Evolutionary conservation across 1,139 yeast species (phyloP).

Genomic region (Candida sojae): DNA sequence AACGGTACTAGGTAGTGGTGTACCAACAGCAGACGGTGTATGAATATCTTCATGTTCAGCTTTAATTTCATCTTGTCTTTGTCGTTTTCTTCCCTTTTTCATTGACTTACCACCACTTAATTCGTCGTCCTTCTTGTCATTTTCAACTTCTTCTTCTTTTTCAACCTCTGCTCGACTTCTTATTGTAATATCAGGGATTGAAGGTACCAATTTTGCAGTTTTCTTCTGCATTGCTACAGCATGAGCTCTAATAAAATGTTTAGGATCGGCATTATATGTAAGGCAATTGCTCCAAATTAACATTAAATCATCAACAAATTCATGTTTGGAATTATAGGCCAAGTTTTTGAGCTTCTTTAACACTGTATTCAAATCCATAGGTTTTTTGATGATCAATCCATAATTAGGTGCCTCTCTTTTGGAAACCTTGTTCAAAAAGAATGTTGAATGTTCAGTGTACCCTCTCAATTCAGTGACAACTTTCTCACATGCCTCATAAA

Average conservation of each 20-base stretch:
- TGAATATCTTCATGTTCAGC: slow-evolving; percentile 21
- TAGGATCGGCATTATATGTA: slow-evolving; percentile 92
- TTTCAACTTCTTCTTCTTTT: slow-evolving; percentile 58
- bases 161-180: slow-evolving; percentile 86
- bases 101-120: slow-evolving; percentile 36
- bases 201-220: slow-evolving; percentile 70
- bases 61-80: slow-evolving; percentile 39
- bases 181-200: slow-evolving; percentile 85
- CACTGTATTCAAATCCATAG: slow-evolving; percentile 96
- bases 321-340: slow-evolving; percentile 80
- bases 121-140: slow-evolving; percentile 42
- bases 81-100: slow-evolving; percentile 46
- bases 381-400: slow-evolving; percentile 82
- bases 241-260: slow-evolving; percentile 85
- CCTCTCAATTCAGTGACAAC: slow-evolving; percentile 89
- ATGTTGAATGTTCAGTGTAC: slow-evolving; percentile 95
- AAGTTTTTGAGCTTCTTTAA: slow-evolving; percentile 82
- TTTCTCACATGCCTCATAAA: slow-evolving; percentile 95
- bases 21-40: slow-evolving; percentile 11
- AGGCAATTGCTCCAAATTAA: slow-evolving; percentile 95
- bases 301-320: slow-evolving; percentile 91
- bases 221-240: slow-evolving; percentile 96
- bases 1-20: slow-evolving; percentile 7
- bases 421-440: slow-evolving; percentile 90
- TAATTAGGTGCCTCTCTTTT: slow-evolving; percentile 98